A percentile compares a stretch with the other conserved stretches of the same genome.
Conservation (phyloP, 2,329 filamentous ascomycete genomes). For the Stachybotrys chartarum region DNA sequence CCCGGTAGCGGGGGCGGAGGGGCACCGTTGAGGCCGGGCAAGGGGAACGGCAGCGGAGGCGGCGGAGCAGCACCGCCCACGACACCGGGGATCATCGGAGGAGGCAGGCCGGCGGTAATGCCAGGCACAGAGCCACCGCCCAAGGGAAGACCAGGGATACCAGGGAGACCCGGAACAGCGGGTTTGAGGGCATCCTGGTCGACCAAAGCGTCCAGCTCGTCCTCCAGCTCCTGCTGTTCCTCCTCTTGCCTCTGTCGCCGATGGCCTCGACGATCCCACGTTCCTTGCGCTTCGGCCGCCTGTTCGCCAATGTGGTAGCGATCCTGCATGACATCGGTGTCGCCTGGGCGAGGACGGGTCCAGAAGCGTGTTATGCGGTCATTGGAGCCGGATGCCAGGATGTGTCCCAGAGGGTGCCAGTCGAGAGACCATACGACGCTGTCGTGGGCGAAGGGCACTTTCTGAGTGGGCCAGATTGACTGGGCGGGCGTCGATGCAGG, state of each 20-base stretch:
- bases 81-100: slow-evolving; percentile 43
- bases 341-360: slow-evolving; percentile 84
- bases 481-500: slow-evolving; percentile 74
- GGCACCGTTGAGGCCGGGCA: slow-evolving; percentile 39
- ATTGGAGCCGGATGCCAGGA: slow-evolving; percentile 91
- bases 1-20: slow-evolving; percentile 45
- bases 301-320: slow-evolving; percentile 93
- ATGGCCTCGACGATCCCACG: slow-evolving; percentile 76
- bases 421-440: slow-evolving; percentile 96
- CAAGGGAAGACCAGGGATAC: slow-evolving; percentile 53
- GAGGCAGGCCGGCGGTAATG: slow-evolving; percentile 35
- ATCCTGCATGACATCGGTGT: slow-evolving; percentile 78
- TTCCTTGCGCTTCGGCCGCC: slow-evolving; percentile 90
- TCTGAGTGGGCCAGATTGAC: slow-evolving; percentile 88
- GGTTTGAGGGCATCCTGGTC: slow-evolving; percentile 69
- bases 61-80: slow-evolving; percentile 33
- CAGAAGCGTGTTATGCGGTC: slow-evolving; percentile 96
- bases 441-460: slow-evolving; percentile 79
- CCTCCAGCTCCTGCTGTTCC: slow-evolving; percentile 87
- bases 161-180: slow-evolving; percentile 32
- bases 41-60: slow-evolving; percentile 46
- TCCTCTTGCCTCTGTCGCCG: slow-evolving; percentile 79
- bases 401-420: slow-evolving; percentile 95
- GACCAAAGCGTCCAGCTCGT: slow-evolving; percentile 85
- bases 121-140: slow-evolving; percentile 30